Evolutionary conservation across 176 grass and related monocot species (phyloP).

Genomic region (Saccharum spontaneum): DNA sequence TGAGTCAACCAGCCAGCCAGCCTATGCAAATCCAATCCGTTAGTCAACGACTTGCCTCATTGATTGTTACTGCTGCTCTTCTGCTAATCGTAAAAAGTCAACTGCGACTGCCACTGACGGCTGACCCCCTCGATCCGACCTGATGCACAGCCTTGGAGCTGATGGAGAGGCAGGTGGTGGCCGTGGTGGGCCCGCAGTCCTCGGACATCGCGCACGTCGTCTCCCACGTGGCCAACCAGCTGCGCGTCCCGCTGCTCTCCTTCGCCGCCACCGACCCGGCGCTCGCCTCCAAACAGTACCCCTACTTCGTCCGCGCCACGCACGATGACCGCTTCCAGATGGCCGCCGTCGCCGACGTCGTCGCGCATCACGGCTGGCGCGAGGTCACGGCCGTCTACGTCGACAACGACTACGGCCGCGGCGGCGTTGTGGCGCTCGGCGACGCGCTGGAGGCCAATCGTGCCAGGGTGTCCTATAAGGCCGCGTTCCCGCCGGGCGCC

Average conservation of each 20-base stretch:
- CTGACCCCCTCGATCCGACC: no score
- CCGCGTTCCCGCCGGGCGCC: constrained; percentile 51
- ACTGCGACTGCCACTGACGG: no score
- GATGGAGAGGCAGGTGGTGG: constrained; percentile 63
- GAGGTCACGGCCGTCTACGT: constrained; percentile 71
- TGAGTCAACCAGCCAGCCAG: not conserved
- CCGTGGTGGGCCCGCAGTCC: constrained; percentile 78
- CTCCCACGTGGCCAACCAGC: constrained; percentile 63
- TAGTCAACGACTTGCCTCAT: not conserved
- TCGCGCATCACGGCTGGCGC: constrained; percentile 57
- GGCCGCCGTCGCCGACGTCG: constrained; percentile 59
- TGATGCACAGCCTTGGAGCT: constrained; percentile 32
- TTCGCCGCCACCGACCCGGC: constrained; percentile 88
- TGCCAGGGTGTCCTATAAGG: constrained; percentile 57
- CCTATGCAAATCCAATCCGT: no score
- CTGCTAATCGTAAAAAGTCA: no score
- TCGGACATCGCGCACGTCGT: constrained; percentile 73
- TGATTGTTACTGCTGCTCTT: not conserved
- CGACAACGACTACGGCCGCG: constrained; percentile 76
- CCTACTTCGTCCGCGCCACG: constrained; percentile 65
- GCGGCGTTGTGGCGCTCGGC: constrained; percentile 53
- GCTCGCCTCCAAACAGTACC: constrained; percentile 67
- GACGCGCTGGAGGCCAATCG: constrained; percentile 44
- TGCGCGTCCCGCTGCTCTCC: constrained; percentile 73
- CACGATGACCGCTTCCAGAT: constrained; percentile 70